Conservation (phyloP, 1,139 yeast species). For the Saccharomycopsis crataegensis region DNA sequence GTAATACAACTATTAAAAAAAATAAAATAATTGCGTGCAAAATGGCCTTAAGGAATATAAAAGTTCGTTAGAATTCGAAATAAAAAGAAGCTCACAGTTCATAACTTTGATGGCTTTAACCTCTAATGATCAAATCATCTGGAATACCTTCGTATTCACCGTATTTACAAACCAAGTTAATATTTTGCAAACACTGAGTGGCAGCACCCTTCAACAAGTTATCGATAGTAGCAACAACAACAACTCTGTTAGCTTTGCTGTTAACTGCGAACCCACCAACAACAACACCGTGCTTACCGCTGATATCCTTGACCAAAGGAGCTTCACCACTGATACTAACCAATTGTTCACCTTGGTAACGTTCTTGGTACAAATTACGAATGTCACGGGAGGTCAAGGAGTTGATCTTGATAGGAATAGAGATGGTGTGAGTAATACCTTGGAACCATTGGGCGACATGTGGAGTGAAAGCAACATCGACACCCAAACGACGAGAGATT, state of each 20-base stretch:
- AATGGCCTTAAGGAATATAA: too few species aligned
- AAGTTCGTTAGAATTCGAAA: too few species aligned
- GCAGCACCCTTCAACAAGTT: conserved; percentile 97
- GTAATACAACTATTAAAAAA: too few species aligned
- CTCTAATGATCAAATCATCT: conserved; percentile 29
- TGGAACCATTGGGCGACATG: conserved; percentile 99
- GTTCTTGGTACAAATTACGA: conserved; percentile 78
- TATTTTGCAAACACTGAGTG: conserved; percentile 94
- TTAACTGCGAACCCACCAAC: conserved; percentile 95
- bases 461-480: conserved; percentile 82
- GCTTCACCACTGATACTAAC: conserved; percentile 83
- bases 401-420: conserved; percentile 71
- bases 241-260: conserved; percentile 83
- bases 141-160: conserved; percentile 97
- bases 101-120: conserved; percentile 18
- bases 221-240: conserved; percentile 90
- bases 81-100: not conserved
- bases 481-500: conserved; percentile 72
- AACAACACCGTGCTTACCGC: conserved; percentile 91
- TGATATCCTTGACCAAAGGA: conserved; percentile 83
- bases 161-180: conserved; percentile 81
- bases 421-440: conserved; percentile 89
- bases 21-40: too few species aligned
- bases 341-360: conserved; percentile 81
- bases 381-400: conserved; percentile 74